A percentile compares a stretch with the other conserved stretches of the same genome.
These are phyloP conservation scores for Eucalyptus fibrosa DNA, from an alignment of 345 rosid species.

Conservation along the genomic window DNA sequence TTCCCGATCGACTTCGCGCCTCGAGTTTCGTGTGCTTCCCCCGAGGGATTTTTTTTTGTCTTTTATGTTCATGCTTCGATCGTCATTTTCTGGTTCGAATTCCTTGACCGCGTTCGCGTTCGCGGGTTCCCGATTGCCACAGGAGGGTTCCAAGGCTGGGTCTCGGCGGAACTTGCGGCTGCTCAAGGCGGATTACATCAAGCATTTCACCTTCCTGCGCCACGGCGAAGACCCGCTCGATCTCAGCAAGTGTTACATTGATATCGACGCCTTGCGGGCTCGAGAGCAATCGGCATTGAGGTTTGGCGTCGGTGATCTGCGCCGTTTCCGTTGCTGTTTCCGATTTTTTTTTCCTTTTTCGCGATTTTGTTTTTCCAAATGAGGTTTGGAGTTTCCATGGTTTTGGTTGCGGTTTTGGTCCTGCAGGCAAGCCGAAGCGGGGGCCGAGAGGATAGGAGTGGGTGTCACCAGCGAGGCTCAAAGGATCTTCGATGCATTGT, in stretches of 20 bases:
- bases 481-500: constrained; percentile 74
- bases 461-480: constrained; percentile 92
- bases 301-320: constrained; percentile 10
- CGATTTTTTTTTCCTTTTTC: neutral
- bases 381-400: neutral
- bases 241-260: constrained; percentile 42
- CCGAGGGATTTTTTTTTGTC: neutral
- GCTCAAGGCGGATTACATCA: constrained; percentile 68
- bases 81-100: neutral
- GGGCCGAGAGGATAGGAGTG: constrained; percentile 82
- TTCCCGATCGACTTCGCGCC: neutral
- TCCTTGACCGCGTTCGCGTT: constrained; percentile 19
- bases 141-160: constrained; percentile 53
- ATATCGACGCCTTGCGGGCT: constrained; percentile 49
- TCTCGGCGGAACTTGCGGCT: constrained; percentile 47
- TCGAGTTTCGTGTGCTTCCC: too few relatives aligned
- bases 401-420: neutral
- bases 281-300: constrained; percentile 77
- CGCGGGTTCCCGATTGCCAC: constrained; percentile 10
- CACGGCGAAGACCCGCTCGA: constrained; percentile 85
- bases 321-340: neutral
- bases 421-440: constrained; percentile 79
- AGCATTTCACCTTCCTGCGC: constrained; percentile 47
- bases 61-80: neutral
- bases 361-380: neutral